Evolutionary conservation across 1,284 basidiomycete genomes (phyloP), one percentile per base, ranked within the genome.

Genomic region (Uromyces viciae-fabae): DNA sequence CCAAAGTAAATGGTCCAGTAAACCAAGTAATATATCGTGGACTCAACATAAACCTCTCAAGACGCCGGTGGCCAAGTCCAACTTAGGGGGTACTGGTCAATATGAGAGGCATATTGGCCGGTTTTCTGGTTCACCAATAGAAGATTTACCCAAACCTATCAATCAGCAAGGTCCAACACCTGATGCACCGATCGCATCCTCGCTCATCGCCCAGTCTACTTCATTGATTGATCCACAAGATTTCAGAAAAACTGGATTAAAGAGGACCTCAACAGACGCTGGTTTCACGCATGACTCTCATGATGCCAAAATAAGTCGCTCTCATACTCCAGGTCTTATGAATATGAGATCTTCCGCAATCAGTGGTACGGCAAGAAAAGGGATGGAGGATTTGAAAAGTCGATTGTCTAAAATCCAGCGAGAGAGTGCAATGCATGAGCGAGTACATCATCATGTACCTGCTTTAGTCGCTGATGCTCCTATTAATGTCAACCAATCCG

Each of bases 1-100:
- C 4, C 78, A 81, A 19, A 73, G 71, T 25, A 69, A 80, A 42
- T 80, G 77, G 77, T 80, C 77, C 62, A 73, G 56, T 74, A 81
- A 73, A 64, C 71, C 71, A 14, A 66, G 43, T 42, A 58, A 36
- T 43, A 25, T 60, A 17, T 22, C 31, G 22, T 74, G 71, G 78
- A 75, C 40, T 56, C 60, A 72, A 31, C 33, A 73, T 40, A 81
- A 81, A 81, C 78, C 60, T 28, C 31, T 49, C 46, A 81, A 72
- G 64, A 80, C 77, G 43, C 77, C 77, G 31, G 77, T 52, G 17
- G 38, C 72, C 3, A 56, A 42, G 38, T 75, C 54, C 22, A 58
- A 60, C 31, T 62, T 60, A 43, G 76, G 46, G 36, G 42, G 54
- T 72, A 60, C 56, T 52, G 28, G 17, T 38, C 64, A 80, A 33